These are phyloP conservation scores for Lepidium sativum DNA, from an alignment of 345 rosid species.

Conservation along the genomic window DNA sequence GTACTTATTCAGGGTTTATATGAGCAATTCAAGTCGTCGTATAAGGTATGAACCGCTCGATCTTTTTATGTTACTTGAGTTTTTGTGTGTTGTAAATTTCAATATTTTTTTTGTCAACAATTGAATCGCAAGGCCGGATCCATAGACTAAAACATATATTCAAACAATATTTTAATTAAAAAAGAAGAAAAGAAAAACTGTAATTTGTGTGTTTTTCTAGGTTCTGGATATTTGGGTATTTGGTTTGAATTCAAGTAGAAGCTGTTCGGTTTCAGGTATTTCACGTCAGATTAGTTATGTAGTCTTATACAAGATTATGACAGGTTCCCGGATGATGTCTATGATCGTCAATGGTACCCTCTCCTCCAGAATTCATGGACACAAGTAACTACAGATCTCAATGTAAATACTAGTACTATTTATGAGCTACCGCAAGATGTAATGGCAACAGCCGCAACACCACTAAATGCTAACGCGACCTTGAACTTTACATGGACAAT, in stretches of 20 bases:
- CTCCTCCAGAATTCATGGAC: slow-evolving; percentile 17
- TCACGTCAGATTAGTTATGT: not conserved
- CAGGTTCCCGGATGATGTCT: slow-evolving; percentile 22
- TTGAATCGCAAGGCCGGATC: no score
- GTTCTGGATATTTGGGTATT: not conserved
- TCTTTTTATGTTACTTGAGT: not conserved
- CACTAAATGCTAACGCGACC: not conserved
- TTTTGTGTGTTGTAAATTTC: not conserved
- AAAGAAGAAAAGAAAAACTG: no score
- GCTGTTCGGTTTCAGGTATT: no score
- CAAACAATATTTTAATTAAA: no score
- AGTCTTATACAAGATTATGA: not conserved
- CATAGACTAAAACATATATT: no score
- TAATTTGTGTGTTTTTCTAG: no score
- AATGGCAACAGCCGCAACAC: slow-evolving; percentile 5
- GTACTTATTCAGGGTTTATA: slow-evolving; percentile 2
- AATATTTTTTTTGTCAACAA: not conserved
- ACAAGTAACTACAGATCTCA: not conserved
- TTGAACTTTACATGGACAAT: not conserved
- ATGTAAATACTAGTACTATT: not conserved
- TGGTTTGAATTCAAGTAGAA: no score
- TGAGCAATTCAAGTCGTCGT: not conserved
- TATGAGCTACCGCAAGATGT: slow-evolving; percentile 12
- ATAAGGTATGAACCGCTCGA: slow-evolving; percentile 8
- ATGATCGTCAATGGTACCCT: slow-evolving; percentile 18